Percentiles rank a stretch among this genome's conserved stretches.
These are phyloP conservation scores for Syzygium malaccense DNA, from an alignment of 441 rosid genomes.

Conservation along the genomic window DNA sequence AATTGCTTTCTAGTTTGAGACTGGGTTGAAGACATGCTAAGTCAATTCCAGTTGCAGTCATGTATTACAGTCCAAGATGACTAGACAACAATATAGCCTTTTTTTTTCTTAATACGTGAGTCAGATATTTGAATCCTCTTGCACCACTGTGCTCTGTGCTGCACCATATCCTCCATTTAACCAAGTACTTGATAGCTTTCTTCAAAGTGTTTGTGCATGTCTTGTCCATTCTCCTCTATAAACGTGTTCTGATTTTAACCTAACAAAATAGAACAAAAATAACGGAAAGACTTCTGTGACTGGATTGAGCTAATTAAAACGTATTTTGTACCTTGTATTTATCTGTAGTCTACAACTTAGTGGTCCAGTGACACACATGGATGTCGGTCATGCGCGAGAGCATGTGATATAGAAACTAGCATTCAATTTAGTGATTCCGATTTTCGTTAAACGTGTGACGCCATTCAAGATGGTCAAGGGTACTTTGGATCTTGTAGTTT, in stretches of 20 bases:
- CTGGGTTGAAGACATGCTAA: not conserved
- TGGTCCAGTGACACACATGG: slow-evolving; percentile 30
- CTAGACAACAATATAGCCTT: not conserved
- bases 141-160: not conserved
- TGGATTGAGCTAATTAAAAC: not conserved
- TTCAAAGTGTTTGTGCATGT: not conserved
- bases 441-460: not conserved
- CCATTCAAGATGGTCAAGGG: too few relatives aligned
- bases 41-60: not conserved
- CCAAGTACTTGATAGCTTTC: not conserved
- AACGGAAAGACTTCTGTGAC: not conserved
- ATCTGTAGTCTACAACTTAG: slow-evolving; percentile 2
- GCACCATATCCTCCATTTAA: not conserved
- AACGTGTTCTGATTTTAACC: not conserved
- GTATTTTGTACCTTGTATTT: not conserved
- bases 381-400: slow-evolving; percentile 39
- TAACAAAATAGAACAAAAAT: not conserved
- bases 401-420: not conserved
- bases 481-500: too few relatives aligned
- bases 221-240: not conserved
- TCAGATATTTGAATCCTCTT: not conserved
- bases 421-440: too few relatives aligned
- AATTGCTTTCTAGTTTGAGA: not conserved
- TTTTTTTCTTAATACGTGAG: not conserved
- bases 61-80: not conserved